Evolutionary conservation across 768 basidiomycete species (phyloP).

Genomic region (Termitomyces sp.): DNA sequence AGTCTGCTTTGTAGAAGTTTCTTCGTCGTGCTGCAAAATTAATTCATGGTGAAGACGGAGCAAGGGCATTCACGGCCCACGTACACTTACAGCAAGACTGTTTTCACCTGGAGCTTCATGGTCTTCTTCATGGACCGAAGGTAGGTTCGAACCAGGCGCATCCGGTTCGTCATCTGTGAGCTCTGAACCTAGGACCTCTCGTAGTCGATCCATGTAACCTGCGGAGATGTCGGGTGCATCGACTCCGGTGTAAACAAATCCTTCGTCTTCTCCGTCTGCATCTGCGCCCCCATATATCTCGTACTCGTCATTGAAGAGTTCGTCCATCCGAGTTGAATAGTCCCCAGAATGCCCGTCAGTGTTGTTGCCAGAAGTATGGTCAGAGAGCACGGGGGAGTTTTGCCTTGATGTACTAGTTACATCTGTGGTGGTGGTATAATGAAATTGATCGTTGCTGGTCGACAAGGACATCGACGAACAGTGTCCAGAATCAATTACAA

Average conservation of each 20-base stretch:
- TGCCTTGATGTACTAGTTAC: slow-evolving; percentile 16
- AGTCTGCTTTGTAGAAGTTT: slow-evolving; percentile 28
- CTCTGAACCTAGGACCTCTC: slow-evolving; percentile 68
- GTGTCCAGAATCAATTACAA: background rate
- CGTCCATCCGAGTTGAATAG: slow-evolving; percentile 66
- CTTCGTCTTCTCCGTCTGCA: slow-evolving; percentile 45
- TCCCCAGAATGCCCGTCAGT: slow-evolving; percentile 39
- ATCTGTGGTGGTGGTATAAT: slow-evolving; percentile 11
- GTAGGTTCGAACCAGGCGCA: slow-evolving; percentile 36
- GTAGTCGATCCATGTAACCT: slow-evolving; percentile 62
- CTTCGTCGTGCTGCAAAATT: slow-evolving; percentile 23
- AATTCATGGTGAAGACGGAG: background rate
- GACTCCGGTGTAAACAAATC: slow-evolving; percentile 68
- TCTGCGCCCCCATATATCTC: slow-evolving; percentile 18
- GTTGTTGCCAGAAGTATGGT: slow-evolving; percentile 35
- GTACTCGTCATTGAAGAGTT: slow-evolving; percentile 47
- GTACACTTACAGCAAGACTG: slow-evolving; percentile 22
- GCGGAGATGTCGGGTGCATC: slow-evolving; percentile 46
- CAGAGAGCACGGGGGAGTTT: slow-evolving; percentile 27
- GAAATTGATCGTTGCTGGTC: background rate
- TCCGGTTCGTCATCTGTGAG: slow-evolving; percentile 42
- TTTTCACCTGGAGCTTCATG: slow-evolving; percentile 22
- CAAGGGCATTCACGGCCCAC: background rate
- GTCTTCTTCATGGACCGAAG: slow-evolving; percentile 34
- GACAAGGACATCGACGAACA: background rate